Conservation (phyloP, 257 asterid genomes). For the Rhazya stricta region DNA sequence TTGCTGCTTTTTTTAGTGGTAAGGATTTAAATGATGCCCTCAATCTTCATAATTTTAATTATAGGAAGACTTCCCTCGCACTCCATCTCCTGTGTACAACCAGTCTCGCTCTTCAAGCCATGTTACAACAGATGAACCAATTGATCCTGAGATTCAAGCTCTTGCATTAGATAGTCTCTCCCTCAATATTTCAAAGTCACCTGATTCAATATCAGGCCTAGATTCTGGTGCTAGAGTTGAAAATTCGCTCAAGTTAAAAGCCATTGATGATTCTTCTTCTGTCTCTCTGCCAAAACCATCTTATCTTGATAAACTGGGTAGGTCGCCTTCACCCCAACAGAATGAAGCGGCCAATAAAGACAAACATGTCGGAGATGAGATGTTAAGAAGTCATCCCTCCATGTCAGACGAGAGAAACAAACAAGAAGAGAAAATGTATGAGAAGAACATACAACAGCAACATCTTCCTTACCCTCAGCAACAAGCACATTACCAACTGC, state of each 20-base stretch:
- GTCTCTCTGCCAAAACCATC: slow-evolving; percentile 24
- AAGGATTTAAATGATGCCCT: slow-evolving; percentile 8
- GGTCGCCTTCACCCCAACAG: slow-evolving; percentile 31
- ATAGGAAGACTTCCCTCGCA: slow-evolving; percentile 75
- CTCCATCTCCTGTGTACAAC: slow-evolving; percentile 69
- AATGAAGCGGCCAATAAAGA: slow-evolving; percentile 32
- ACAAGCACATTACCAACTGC: slow-evolving; percentile 37
- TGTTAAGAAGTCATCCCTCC: slow-evolving; percentile 28
- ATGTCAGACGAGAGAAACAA: slow-evolving; percentile 33
- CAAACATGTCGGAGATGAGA: slow-evolving; percentile 30
- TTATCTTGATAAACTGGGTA: slow-evolving; percentile 27
- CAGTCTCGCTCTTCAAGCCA: slow-evolving; percentile 47
- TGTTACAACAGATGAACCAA: slow-evolving; percentile 46
- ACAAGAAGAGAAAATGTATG: slow-evolving; percentile 33
- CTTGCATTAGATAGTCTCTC: slow-evolving; percentile 50
- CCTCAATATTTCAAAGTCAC: slow-evolving; percentile 30
- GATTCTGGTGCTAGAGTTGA: slow-evolving; percentile 29
- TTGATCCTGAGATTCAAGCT: slow-evolving; percentile 38
- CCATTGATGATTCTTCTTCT: slow-evolving; percentile 26
- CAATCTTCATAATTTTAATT: slow-evolving; percentile 21
- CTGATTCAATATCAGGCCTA: slow-evolving; percentile 38
- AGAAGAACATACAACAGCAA: slow-evolving; percentile 34
- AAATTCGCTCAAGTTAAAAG: slow-evolving; percentile 26
- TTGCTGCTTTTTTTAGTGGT: not conserved
- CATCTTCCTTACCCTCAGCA: slow-evolving; percentile 42